Percentiles rank a stretch among this genome's conserved stretches.
Evolutionary conservation across 331 rosid species (phyloP).

Genomic region (Prunus yedoensis): DNA sequence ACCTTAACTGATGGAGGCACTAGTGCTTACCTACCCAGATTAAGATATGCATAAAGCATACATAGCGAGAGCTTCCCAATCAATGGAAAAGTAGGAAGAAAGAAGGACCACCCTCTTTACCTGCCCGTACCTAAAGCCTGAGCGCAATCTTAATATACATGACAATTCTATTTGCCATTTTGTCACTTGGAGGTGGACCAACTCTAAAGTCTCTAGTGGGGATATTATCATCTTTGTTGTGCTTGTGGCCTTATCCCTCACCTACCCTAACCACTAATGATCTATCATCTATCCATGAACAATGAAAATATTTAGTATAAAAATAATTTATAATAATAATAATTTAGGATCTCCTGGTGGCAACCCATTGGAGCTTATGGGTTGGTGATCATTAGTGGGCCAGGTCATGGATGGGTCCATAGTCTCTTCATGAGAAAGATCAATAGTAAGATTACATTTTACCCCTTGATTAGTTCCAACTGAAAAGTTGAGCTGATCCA

Average conservation of each 20-base stretch:
- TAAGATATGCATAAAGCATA: neutral
- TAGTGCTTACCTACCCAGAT: conserved; percentile 45
- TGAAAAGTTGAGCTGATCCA: neutral
- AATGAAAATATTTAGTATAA: neutral
- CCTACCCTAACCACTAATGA: conserved; percentile 46
- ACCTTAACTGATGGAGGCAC: conserved; percentile 34
- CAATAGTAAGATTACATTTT: neutral
- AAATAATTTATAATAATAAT: neutral
- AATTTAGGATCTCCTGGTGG: neutral
- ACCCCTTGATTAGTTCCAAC: neutral
- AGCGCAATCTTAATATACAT: neutral
- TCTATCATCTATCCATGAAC: neutral
- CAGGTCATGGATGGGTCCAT: neutral
- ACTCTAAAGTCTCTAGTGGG: conserved; percentile 39
- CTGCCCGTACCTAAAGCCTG: conserved; percentile 21
- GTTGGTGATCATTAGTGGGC: conserved; percentile 10
- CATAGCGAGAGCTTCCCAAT: neutral
- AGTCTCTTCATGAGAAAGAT: neutral
- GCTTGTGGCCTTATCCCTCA: conserved; percentile 52
- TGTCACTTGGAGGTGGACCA: conserved; percentile 11
- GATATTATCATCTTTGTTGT: conserved; percentile 9
- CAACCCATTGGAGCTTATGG: neutral
- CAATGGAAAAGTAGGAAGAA: neutral
- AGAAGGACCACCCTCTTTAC: conserved; percentile 1
- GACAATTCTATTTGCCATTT: conserved; percentile 6